Evolutionary conservation across 306 rosid genomes (phyloP).

Genomic region (Inga leiocalycina): DNA sequence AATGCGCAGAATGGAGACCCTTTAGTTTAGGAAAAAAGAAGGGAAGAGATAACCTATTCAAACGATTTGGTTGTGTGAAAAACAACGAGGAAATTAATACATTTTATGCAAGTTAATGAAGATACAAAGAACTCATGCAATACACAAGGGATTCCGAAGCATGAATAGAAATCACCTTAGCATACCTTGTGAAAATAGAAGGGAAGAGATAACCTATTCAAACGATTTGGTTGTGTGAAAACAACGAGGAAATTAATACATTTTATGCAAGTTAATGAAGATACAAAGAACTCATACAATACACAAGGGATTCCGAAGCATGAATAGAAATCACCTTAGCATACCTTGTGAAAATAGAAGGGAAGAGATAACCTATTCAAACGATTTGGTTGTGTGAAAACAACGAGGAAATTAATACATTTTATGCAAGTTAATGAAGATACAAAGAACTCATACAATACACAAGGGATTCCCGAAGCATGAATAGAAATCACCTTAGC

Average conservation of each 20-base stretch:
- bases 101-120: conserved; percentile 31
- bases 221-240: not conserved
- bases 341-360: not conserved
- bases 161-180: conserved; percentile 44
- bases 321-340: conserved; percentile 44
- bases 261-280: conserved; percentile 32
- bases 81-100: not conserved
- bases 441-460: conserved; percentile 41
- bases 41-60: too few species aligned
- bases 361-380: too few species aligned
- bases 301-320: conserved; percentile 45
- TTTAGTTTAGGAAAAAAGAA: not conserved
- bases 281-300: conserved; percentile 41
- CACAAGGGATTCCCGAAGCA: conserved; percentile 42
- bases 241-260: not conserved
- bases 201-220: too few species aligned
- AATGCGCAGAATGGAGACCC: conserved; percentile 10
- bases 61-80: not conserved
- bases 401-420: not conserved
- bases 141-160: conserved; percentile 45
- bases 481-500: conserved; percentile 44
- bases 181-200: not conserved
- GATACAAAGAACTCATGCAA: conserved; percentile 40
- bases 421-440: conserved; percentile 35
- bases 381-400: not conserved